Conservation (phyloP, 148 eudicot genomes). For the Silene conica region DNA sequence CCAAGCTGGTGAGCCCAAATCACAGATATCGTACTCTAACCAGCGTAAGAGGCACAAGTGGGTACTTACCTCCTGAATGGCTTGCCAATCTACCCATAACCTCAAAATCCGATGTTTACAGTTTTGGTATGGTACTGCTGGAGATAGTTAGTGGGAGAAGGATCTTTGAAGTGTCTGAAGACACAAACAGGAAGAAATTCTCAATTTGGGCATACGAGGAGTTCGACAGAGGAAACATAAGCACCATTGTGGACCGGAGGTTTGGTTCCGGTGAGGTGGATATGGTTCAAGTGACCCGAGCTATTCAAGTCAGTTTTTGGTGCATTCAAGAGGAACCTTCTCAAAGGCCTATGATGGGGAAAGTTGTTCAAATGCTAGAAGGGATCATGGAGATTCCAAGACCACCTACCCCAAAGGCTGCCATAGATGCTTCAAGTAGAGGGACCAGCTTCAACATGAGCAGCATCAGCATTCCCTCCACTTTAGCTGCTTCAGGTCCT, state of each 20-base stretch:
- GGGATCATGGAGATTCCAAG: constrained; percentile 47
- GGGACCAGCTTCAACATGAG: constrained; percentile 41
- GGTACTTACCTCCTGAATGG: constrained; percentile 92
- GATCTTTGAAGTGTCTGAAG: constrained; percentile 58
- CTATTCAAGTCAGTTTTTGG: constrained; percentile 65
- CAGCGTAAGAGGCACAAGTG: constrained; percentile 78
- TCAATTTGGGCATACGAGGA: constrained; percentile 71
- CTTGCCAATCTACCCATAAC: constrained; percentile 72
- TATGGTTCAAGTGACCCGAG: constrained; percentile 53
- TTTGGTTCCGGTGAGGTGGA: constrained; percentile 33
- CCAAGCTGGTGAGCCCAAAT: constrained; percentile 54
- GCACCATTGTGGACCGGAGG: constrained; percentile 40
- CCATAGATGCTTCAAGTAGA: constrained; percentile 33
- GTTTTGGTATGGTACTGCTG: constrained; percentile 79
- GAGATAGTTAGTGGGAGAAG: constrained; percentile 75
- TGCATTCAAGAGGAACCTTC: constrained; percentile 81
- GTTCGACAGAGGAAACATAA: constrained; percentile 57
- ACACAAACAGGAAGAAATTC: constrained; percentile 45
- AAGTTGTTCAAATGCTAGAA: constrained; percentile 74
- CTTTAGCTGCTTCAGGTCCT: constrained; percentile 23
- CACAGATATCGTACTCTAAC: constrained; percentile 49
- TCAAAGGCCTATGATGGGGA: constrained; percentile 72
- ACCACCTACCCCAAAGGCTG: constrained; percentile 54
- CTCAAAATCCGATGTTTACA: constrained; percentile 77
- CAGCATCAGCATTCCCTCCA: constrained; percentile 34